These are phyloP conservation scores for Endogone sp. DNA, from an alignment of 192 early-diverging fungal species.

Conservation along the genomic window DNA sequence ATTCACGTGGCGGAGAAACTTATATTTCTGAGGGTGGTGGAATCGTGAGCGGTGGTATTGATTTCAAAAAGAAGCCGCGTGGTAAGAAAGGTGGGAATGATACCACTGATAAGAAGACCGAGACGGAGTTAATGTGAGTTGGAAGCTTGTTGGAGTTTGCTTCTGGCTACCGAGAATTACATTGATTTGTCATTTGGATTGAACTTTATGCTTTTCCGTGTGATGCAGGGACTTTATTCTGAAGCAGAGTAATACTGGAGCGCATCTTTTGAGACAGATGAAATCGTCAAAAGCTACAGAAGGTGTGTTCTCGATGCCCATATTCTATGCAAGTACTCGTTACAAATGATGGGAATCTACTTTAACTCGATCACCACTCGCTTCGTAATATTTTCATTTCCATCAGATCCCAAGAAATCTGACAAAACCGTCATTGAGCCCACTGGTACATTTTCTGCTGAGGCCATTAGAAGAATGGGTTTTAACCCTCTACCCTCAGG, in stretches of 20 bases:
- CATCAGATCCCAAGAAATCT: not conserved
- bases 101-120: not conserved
- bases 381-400: too few relatives aligned
- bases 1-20: not conserved
- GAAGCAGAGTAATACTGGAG: not conserved
- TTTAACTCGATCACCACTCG: too few relatives aligned
- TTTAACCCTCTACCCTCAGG: not conserved
- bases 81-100: not conserved
- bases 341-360: too few relatives aligned
- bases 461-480: not conserved
- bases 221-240: not conserved
- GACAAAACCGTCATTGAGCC: not conserved
- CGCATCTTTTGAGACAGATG: not conserved
- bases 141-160: too few relatives aligned
- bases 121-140: not conserved
- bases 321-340: too few relatives aligned
- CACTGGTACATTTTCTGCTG: not conserved
- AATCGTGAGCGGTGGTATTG: not conserved
- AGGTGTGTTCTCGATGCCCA: not conserved
- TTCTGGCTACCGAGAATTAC: too few relatives aligned
- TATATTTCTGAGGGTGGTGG: not conserved
- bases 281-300: not conserved
- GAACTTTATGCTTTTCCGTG: too few relatives aligned
- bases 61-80: not conserved
- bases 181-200: too few relatives aligned